Percentiles rank a stretch among this genome's conserved stretches.
phyloP scores from a whole-genome alignment of 2,329 filamentous ascomycete genomes.

The Botrytis cinerea region DNA sequence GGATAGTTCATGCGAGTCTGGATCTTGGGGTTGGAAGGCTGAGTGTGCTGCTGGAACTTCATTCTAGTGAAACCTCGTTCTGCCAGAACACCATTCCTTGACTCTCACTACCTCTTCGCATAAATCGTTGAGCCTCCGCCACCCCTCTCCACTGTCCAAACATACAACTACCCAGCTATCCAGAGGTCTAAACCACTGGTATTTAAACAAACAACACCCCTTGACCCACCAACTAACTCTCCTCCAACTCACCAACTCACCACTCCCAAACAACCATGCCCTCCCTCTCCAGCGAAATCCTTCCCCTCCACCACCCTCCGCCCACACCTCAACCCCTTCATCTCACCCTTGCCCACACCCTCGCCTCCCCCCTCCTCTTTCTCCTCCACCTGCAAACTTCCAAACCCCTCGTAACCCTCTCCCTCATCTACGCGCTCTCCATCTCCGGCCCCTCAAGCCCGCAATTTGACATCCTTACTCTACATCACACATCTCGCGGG shows the following conservation, averaged over 20 bases:
- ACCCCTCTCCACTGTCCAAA: background rate
- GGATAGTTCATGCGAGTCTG: no score
- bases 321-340: background rate
- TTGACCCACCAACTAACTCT: background rate
- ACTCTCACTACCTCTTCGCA: background rate
- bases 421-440: background rate
- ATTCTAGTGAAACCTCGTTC: background rate
- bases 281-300: background rate
- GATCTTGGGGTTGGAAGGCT: background rate
- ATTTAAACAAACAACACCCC: background rate
- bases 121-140: background rate
- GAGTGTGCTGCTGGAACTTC: background rate
- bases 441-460: background rate
- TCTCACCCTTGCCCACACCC: background rate
- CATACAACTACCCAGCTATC: background rate
- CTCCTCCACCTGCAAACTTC: background rate
- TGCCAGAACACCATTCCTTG: background rate
- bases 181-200: background rate
- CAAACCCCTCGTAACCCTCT: background rate
- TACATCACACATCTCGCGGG: background rate
- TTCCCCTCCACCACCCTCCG: background rate
- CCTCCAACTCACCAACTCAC: background rate
- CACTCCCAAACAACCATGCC: background rate
- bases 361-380: background rate
- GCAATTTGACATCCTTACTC: background rate